Evolutionary conservation across 1,139 yeast genomes (phyloP).

Genomic region (Torulaspora pretoriensis): DNA sequence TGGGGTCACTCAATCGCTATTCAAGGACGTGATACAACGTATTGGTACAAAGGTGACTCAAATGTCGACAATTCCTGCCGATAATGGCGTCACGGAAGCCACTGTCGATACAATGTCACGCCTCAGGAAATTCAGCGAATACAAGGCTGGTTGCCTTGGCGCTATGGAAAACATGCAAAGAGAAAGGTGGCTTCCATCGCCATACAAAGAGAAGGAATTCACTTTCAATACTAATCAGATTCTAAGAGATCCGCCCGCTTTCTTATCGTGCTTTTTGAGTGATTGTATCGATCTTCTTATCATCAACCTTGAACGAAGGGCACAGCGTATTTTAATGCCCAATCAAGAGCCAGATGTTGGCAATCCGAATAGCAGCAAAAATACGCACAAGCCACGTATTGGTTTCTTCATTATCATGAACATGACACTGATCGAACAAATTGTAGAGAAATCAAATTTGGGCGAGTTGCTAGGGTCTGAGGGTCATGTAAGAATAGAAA

Average conservation of each 20-base stretch:
- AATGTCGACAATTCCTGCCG: conserved; percentile 48
- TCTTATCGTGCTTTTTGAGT: conserved; percentile 61
- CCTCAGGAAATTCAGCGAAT: conserved; percentile 61
- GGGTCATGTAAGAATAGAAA: conserved; percentile 64
- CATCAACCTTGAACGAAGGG: conserved; percentile 56
- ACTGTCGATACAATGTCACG: conserved; percentile 65
- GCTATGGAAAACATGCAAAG: conserved; percentile 51
- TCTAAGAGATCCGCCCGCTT: conserved; percentile 44
- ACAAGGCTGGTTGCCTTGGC: conserved; percentile 48
- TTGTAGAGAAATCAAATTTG: conserved; percentile 58
- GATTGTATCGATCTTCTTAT: conserved; percentile 74
- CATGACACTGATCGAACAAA: conserved; percentile 68
- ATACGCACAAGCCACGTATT: conserved; percentile 39
- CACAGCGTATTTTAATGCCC: conserved; percentile 44
- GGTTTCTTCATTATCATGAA: conserved; percentile 76
- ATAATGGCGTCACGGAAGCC: conserved; percentile 63
- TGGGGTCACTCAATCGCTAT: conserved; percentile 42
- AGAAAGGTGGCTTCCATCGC: conserved; percentile 68
- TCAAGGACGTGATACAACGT: conserved; percentile 49
- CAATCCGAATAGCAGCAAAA: conserved; percentile 24
- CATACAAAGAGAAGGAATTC: conserved; percentile 33
- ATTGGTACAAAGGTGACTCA: conserved; percentile 50
- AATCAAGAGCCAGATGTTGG: conserved; percentile 31
- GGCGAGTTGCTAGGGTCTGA: conserved; percentile 50
- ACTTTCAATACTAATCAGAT: conserved; percentile 26